Evolutionary conservation across 208 protist species (phyloP), one percentile per base, ranked within the genome.

Genomic region (Sergeia podlipaevii): DNA sequence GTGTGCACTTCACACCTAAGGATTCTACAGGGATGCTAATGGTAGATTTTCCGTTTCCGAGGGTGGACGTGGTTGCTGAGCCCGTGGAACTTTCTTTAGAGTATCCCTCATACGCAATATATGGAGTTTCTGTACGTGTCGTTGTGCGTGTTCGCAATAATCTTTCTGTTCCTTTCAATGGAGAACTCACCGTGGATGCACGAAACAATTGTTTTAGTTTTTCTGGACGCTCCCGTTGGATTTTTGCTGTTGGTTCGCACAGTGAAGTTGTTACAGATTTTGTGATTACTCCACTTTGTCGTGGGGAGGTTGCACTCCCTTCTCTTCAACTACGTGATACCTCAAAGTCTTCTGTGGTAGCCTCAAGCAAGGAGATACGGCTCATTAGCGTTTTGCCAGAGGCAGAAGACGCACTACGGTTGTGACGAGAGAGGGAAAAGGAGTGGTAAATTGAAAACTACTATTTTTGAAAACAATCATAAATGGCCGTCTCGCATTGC

Each of bases 11-110:
- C 42, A 36, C 60, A 4, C 69, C 71, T 13, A 43, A 54, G 24
- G 39, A 44, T 29, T 44, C 49, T 5, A 39, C 55, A 13, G 43
- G 66, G 39, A 65, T 50, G 28, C 53, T 84, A 26, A 65, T 75
- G 26, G 73, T 68, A 1, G 72, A 84, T 41, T 36, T 89, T n/a
- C 60, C 61, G 28, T 74, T 89, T 26, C 82, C 82, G 27, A 33
- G 50, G 8, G 39, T 89, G 17, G 52, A 42, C 17, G 65, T 83
- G 1, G 77, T 80, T 21, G 61, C 72, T 24, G 34, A 37, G 0
- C 56, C 52, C 3, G 41, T 89, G 26, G 44, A 41, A 21, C 39
- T 89, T 26, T 41, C 59, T 11, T 39, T 71, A 18, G 59, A 33
- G 28, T 71, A 73, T 49, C 81, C 81, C 20, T 56, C 72, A 30